Evolutionary conservation across 208 protist species (phyloP).

Genomic region (Acanthamoeba lenticulata): DNA sequence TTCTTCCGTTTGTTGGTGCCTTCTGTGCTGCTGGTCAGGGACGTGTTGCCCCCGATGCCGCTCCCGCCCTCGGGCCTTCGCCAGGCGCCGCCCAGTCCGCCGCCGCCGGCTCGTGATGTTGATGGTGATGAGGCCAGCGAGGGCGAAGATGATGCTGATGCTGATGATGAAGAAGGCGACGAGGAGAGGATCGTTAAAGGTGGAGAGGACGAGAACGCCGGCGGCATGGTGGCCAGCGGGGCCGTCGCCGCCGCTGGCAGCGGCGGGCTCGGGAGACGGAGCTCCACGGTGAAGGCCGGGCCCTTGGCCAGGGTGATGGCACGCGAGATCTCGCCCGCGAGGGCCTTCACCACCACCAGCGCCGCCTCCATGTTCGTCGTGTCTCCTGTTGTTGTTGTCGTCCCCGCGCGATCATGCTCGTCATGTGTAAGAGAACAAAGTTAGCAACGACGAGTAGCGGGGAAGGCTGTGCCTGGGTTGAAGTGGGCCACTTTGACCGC

Average conservation of each 20-base stretch:
- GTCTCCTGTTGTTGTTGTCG: no score
- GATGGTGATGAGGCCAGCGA: neutral
- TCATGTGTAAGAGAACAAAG: no score
- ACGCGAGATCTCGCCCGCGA: neutral
- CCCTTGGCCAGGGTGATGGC: constrained; percentile 43
- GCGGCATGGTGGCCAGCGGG: no score
- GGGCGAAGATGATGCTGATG: neutral
- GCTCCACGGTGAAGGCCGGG: neutral
- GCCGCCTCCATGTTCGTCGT: constrained; percentile 16
- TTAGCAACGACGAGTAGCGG: no score
- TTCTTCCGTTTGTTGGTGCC: neutral
- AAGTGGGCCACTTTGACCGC: constrained; percentile 33
- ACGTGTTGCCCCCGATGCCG: neutral
- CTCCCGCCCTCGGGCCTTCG: neutral
- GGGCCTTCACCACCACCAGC: constrained; percentile 7
- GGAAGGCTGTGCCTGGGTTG: neutral
- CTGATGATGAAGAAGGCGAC: neutral
- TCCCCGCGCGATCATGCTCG: no score
- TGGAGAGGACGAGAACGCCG: neutral
- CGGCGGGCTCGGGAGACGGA: no score
- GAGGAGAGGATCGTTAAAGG: neutral
- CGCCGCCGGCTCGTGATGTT: neutral
- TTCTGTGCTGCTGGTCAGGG: neutral
- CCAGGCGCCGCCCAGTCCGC: neutral
- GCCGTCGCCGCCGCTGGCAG: no score